A percentile compares a stretch with the other conserved stretches of the same genome.
phyloP scores from a whole-genome alignment of 2,329 filamentous ascomycete species.

The Elsinoe batatas region DNA sequence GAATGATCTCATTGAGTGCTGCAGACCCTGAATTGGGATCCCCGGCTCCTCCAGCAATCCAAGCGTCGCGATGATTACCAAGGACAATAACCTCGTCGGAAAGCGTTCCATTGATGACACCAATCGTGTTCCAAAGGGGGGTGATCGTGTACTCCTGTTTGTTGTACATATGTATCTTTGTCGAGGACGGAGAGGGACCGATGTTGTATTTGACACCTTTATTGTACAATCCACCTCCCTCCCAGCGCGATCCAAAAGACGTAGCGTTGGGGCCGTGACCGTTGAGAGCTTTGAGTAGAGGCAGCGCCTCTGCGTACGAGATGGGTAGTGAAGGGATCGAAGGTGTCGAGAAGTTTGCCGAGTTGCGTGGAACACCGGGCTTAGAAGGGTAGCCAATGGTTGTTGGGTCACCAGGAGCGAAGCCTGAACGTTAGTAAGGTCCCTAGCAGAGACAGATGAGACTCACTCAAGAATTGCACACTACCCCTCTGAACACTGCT shows the following conservation, averaged over 20 bases:
- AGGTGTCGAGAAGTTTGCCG: conserved; percentile 61
- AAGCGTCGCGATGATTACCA: conserved; percentile 87
- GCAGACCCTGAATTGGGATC: conserved; percentile 79
- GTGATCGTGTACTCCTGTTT: conserved; percentile 42
- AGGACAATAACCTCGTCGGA: conserved; percentile 78
- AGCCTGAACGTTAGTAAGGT: conserved; percentile 31
- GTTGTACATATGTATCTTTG: conserved; percentile 45
- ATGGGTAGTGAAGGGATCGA: conserved; percentile 86
- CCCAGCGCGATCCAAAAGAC: conserved; percentile 65
- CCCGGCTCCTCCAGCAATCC: conserved; percentile 74
- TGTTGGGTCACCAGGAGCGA: conserved; percentile 64
- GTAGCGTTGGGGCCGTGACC: conserved; percentile 71
- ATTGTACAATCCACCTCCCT: conserved; percentile 61
- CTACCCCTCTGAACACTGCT: conserved; percentile 87
- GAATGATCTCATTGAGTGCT: conserved; percentile 66
- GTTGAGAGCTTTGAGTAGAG: conserved; percentile 81
- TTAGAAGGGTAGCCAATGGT: conserved; percentile 91
- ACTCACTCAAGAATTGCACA: conserved; percentile 49
- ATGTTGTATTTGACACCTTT: conserved; percentile 79
- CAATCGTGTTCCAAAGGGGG: conserved; percentile 64
- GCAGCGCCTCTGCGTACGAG: conserved; percentile 76
- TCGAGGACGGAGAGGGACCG: conserved; percentile 63
- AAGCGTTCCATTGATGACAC: conserved; percentile 79
- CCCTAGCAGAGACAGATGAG: background rate
- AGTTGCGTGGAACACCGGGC: conserved; percentile 68